Evolutionary conservation across 2,329 filamentous ascomycete genomes (phyloP), one percentile per base, ranked within the genome.

Genomic region (Scedosporium aurantiacum): DNA sequence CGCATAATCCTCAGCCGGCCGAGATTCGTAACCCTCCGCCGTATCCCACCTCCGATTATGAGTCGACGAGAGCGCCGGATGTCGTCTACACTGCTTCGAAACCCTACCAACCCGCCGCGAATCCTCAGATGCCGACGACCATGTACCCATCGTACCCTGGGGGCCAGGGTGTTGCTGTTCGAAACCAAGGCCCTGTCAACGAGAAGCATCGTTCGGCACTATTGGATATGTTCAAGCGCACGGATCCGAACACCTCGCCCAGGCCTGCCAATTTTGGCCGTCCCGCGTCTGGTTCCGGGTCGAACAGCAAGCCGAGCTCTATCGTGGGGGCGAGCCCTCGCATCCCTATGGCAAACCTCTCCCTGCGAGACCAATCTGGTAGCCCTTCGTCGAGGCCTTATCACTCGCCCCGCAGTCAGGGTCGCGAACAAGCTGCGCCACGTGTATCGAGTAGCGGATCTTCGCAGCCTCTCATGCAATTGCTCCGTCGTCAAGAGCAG

Each of bases 161-260:
- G 16, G 4, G 18, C 4, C 59, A 27, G 5, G n/a, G 25, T 23
- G 37, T 23, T 59, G 23, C 57, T 32, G 12, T n/a, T 16, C 54
- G 27, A 5, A 10, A 16, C 27, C 41, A 50, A 72, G 14, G 65
- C 65, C 10, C 55, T 61, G 16, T 63, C 63, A 56, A 56, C 56
- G 68, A 69, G 28, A 65, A 70, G 55, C 80, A 83, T 64, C 77
- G 79, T 23, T 77, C 75, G 18, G 73, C 78, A 6, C 70, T 84
- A 21, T 71, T 84, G 14, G 78, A 74, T 23, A 81, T 84, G 73
- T 83, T 85, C 70, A 82, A 81, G 63, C 77, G 77, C 64, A 65
- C 70, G 10, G 69, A 69, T 28, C 28, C 47, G 3, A 55, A 50
- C 47, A 62, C 70, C 2, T 60, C 58, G 23, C 58, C 58, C 2